Conservation (phyloP, 345 rosid genomes). For the Eucalyptus pauciflora region DNA sequence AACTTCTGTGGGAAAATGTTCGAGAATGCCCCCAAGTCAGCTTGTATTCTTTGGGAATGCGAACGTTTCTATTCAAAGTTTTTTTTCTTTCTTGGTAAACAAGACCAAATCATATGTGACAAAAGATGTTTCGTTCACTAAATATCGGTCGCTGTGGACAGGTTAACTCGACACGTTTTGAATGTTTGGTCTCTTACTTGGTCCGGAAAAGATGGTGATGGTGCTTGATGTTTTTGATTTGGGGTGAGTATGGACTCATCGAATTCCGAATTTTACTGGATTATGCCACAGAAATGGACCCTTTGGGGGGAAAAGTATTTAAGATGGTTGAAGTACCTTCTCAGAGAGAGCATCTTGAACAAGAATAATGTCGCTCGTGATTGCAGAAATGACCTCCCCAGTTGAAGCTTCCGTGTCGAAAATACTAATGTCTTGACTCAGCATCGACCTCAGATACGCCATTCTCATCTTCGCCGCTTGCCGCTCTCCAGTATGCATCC, state of each 20-base stretch:
- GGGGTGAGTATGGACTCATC: background rate
- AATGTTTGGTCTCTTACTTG: background rate
- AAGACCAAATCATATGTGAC: background rate
- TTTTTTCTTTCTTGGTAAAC: background rate
- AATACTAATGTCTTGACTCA: conserved; percentile 82
- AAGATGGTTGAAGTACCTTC: conserved; percentile 34
- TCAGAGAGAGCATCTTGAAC: conserved; percentile 98
- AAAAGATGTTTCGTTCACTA: background rate
- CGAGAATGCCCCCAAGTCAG: background rate
- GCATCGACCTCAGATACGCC: conserved; percentile 80
- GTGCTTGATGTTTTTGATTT: background rate
- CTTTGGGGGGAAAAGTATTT: background rate
- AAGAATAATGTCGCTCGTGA: conserved; percentile 77
- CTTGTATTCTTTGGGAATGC: background rate
- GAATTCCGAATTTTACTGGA: background rate
- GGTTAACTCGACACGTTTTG: background rate
- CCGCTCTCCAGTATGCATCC: conserved; percentile 98
- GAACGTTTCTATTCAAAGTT: background rate
- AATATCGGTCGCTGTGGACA: background rate
- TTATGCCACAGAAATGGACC: background rate
- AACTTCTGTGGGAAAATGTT: background rate
- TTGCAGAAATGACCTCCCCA: conserved; percentile 83
- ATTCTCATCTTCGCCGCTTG: conserved; percentile 93
- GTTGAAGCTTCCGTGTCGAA: conserved; percentile 91
- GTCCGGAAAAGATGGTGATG: background rate